Conservation (phyloP, 768 basidiomycete genomes). For the Trametes sanguinea region DNA sequence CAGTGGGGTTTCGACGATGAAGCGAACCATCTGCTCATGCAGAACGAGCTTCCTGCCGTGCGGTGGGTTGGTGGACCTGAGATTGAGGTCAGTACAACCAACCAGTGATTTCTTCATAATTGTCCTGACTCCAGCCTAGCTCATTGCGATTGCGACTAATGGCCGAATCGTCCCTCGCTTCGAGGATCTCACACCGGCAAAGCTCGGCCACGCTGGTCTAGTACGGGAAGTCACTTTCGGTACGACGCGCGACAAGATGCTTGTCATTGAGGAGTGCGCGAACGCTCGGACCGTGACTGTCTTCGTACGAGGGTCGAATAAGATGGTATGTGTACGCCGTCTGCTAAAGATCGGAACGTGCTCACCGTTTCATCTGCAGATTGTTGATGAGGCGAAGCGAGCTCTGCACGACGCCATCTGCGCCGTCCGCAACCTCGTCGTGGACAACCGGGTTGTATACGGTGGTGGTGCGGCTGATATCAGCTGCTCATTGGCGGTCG, state of each 20-base stretch:
- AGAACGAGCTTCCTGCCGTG: constrained; percentile 95
- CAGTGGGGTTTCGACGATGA: constrained; percentile 99
- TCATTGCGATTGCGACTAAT: constrained; percentile 98
- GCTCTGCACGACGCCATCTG: constrained; percentile 98
- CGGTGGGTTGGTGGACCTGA: constrained; percentile 99
- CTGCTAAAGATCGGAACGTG: no score
- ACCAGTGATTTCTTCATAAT: neutral
- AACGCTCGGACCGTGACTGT: constrained; percentile 96
- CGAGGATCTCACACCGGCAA: constrained; percentile 89
- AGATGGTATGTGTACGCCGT: constrained; percentile 68
- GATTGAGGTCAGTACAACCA: constrained; percentile 72
- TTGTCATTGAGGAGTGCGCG: constrained; percentile 98
- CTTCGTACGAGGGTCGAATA: constrained; percentile 97
- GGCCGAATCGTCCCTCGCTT: constrained; percentile 98
- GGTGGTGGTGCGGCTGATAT: constrained; percentile 99
- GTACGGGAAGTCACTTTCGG: constrained; percentile 96
- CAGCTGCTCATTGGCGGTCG: constrained; percentile 89
- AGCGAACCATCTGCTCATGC: constrained; percentile 97
- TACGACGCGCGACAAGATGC: constrained; percentile 98
- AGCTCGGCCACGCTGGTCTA: constrained; percentile 90
- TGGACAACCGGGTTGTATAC: constrained; percentile 96
- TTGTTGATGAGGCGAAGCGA: constrained; percentile 98
- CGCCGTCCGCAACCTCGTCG: constrained; percentile 92
- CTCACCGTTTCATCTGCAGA: constrained; percentile 49
- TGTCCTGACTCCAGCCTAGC: constrained; percentile 42